A percentile compares a stretch with the other conserved stretches of the same genome.
Evolutionary conservation across 2,329 filamentous ascomycete species (phyloP).

Genomic region (Trichoderma afroharzianum): DNA sequence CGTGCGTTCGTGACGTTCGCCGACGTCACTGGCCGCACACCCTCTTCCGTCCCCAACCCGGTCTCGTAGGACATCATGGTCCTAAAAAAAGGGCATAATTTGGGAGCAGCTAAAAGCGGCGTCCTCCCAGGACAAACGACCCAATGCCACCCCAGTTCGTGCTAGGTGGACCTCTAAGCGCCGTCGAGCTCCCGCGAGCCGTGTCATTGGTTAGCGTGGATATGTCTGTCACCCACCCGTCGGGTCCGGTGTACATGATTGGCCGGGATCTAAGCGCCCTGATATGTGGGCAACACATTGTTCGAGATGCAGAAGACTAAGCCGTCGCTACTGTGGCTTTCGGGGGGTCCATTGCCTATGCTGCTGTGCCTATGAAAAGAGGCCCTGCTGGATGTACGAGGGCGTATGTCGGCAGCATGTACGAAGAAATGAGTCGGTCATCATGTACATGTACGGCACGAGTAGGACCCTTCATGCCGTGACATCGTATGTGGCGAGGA

Average conservation of each 20-base stretch:
- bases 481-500: constrained; percentile 7
- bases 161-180: constrained; percentile 31
- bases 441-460: constrained; percentile 2
- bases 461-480: not conserved
- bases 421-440: not conserved
- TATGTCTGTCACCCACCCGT: constrained; percentile 32
- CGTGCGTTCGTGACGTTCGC: constrained; percentile 12
- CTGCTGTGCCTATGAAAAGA: not conserved
- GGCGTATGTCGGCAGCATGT: not conserved
- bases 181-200: constrained; percentile 24
- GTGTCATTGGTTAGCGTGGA: constrained; percentile 28
- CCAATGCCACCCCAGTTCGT: constrained; percentile 27
- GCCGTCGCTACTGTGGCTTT: constrained; percentile 14
- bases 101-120: constrained; percentile 13
- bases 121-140: constrained; percentile 9
- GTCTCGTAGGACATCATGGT: constrained; percentile 6
- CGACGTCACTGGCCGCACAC: constrained; percentile 18
- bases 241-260: constrained; percentile 30
- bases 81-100: not conserved
- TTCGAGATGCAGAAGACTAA: constrained; percentile 16
- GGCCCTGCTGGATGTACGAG: not conserved
- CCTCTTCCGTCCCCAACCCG: constrained; percentile 5
- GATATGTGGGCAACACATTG: constrained; percentile 18
- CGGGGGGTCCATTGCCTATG: constrained; percentile 4
- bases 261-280: constrained; percentile 34